Percentiles rank a stretch among this genome's conserved stretches.
Evolutionary conservation across 176 grass and related monocot genomes (phyloP).

Genomic region (Paspalum notatum): DNA sequence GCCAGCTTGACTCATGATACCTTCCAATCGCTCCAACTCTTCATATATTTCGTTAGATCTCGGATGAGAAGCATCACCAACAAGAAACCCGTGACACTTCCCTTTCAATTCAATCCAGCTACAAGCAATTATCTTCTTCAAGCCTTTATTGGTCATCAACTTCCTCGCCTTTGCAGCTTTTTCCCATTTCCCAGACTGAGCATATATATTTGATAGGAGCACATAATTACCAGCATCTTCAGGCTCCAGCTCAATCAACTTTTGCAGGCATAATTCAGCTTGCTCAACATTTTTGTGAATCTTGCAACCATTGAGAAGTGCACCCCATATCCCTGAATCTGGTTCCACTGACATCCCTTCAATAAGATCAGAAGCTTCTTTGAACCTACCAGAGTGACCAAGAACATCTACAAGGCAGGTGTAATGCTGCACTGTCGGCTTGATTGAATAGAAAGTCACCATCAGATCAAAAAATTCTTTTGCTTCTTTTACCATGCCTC

Average conservation of each 20-base stretch:
- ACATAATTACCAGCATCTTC: slow-evolving; percentile 86
- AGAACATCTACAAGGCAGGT: slow-evolving; percentile 80
- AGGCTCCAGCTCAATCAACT: slow-evolving; percentile 72
- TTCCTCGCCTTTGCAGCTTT: slow-evolving; percentile 62
- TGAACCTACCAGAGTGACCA: slow-evolving; percentile 61
- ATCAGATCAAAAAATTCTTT: slow-evolving; percentile 59
- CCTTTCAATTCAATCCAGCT: slow-evolving; percentile 86
- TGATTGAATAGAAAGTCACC: slow-evolving; percentile 56
- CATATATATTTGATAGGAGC: slow-evolving; percentile 83
- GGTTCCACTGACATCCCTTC: slow-evolving; percentile 61
- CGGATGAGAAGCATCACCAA: slow-evolving; percentile 74
- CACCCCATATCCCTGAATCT: slow-evolving; percentile 79
- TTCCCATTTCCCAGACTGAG: slow-evolving; percentile 75
- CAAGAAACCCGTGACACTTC: slow-evolving; percentile 72
- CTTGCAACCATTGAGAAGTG: slow-evolving; percentile 79
- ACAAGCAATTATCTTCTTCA: slow-evolving; percentile 78
- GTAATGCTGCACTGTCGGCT: slow-evolving; percentile 70
- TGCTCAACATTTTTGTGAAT: slow-evolving; percentile 70
- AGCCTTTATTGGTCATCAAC: slow-evolving; percentile 61
- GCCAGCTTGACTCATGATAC: slow-evolving; percentile 63
- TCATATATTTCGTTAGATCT: slow-evolving; percentile 64
- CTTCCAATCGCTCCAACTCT: slow-evolving; percentile 74
- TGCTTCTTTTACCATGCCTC: slow-evolving; percentile 67
- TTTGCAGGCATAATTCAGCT: slow-evolving; percentile 70
- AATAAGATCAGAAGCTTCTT: slow-evolving; percentile 67